Evolutionary conservation across 805 yeast genomes (phyloP).

Genomic region (Teunomyces barrocoloradensis): DNA sequence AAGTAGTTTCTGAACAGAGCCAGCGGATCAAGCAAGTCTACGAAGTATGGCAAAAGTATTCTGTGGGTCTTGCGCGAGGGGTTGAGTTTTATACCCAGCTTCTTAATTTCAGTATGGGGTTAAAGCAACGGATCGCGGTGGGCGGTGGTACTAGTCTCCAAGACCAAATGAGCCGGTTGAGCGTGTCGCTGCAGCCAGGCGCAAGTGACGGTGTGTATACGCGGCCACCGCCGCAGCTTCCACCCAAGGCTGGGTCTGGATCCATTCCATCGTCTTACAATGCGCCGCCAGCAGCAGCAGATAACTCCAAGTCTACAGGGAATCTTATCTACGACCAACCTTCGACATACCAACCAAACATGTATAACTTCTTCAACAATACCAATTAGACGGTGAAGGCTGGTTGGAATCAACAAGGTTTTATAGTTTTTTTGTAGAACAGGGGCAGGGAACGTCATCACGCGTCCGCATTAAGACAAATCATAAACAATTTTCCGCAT

Average conservation of each 20-base stretch:
- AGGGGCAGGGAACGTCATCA: neutral
- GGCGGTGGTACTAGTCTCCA: neutral
- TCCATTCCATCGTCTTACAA: neutral
- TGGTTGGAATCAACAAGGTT: neutral
- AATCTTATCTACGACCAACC: conserved; percentile 33
- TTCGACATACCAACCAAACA: conserved; percentile 46
- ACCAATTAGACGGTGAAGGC: conserved; percentile 5
- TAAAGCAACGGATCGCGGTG: neutral
- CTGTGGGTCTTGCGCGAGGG: conserved; percentile 61
- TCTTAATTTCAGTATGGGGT: conserved; percentile 21
- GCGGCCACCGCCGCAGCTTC: conserved; percentile 1
- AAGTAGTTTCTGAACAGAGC: conserved; percentile 30
- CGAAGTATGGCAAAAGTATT: conserved; percentile 54
- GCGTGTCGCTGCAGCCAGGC: neutral
- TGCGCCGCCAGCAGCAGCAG: neutral
- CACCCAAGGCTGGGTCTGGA: conserved; percentile 2
- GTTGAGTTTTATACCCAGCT: conserved; percentile 58
- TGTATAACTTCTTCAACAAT: conserved; percentile 42
- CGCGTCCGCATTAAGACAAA: neutral
- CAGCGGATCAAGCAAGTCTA: conserved; percentile 47
- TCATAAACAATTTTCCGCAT: neutral
- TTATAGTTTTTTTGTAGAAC: neutral
- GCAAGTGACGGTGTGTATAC: neutral
- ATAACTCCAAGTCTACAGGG: neutral
- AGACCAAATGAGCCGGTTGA: conserved; percentile 8